Evolutionary conservation across 1,284 basidiomycete species (phyloP), one percentile per base, ranked within the genome.

Genomic region (Gastroboletus turbinatus): DNA sequence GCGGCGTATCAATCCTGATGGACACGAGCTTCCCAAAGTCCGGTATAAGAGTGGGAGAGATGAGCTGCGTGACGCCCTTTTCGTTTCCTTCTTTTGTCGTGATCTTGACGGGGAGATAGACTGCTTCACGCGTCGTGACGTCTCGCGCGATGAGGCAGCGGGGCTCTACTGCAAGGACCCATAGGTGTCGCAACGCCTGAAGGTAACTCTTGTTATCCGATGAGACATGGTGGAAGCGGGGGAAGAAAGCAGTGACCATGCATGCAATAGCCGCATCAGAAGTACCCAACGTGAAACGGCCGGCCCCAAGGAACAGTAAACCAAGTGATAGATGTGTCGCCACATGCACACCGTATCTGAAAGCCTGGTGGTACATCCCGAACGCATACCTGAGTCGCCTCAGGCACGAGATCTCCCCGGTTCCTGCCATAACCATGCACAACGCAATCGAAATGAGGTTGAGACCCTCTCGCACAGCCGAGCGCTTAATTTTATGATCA

Each of bases 151-250:
- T 84, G 13, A 99, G 78, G 69, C 96, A 96, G 45, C 97, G 78
- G 4, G 97, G 96, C 66, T 99, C 96, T 16, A 92, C 88, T 1
- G 97, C 97, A 36, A 99, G 78, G 3, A 92, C 92, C 97, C 97
- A 99, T 29, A 99, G 75, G 72, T 99, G 96, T 5, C 97, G 84
- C 60, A 96, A 84, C 0, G 95, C 94, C 71, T 98, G 97, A 5
- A 98, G 80, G 67, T 94, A 96, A 39, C 89, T 87, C 58, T 90
- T 89, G 74, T 97, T 97, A 67, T 99, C 96, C 9, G 84, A 84
- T 1, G 92, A 88, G 10, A 81, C 72, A 13, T 85, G 79, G 16
- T 93, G 85, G 67, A 92, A 93, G 13, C 92, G 85, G 3, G 96
- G 96, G 72, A 94, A 98, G 76, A 97, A 94, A 0, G 97, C 85